Percentiles rank a stretch among this genome's conserved stretches.
These are phyloP conservation scores for Vitis hybrid DNA, from an alignment of 177 flowering plant genomes.

Conservation along the genomic window DNA sequence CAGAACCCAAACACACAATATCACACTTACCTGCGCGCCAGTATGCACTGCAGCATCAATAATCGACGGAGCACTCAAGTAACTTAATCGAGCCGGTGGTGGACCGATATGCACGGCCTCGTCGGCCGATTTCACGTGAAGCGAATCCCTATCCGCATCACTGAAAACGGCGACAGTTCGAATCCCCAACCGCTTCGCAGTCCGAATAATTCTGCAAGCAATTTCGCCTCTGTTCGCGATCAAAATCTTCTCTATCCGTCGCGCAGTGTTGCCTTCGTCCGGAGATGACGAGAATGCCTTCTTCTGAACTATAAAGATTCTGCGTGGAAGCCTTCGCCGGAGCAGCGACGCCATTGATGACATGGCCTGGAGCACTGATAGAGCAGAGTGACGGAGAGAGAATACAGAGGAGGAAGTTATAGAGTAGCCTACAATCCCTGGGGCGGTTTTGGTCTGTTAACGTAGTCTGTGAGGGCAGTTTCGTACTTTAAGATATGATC, in stretches of 20 bases:
- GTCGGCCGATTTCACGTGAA: constrained; percentile 86
- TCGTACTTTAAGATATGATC: not conserved
- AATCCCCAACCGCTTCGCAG: constrained; percentile 82
- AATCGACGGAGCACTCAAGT: constrained; percentile 58
- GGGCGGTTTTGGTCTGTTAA: not conserved
- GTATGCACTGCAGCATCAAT: constrained; percentile 76
- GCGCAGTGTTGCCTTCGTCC: not conserved
- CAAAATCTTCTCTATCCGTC: constrained; percentile 74
- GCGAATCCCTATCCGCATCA: constrained; percentile 77
- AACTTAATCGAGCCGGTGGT: constrained; percentile 84
- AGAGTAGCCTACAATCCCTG: not conserved
- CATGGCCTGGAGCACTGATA: constrained; percentile 20
- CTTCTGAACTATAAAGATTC: constrained; percentile 2
- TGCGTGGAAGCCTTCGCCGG: constrained; percentile 37
- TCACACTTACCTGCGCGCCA: constrained; percentile 74
- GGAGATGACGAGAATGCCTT: constrained; percentile 24
- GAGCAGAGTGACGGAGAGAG: not conserved
- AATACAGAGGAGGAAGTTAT: not conserved
- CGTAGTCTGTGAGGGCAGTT: not conserved
- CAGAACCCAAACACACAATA: not conserved
- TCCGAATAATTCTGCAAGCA: constrained; percentile 84
- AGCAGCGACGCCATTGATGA: constrained; percentile 43
- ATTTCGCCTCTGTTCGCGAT: constrained; percentile 98
- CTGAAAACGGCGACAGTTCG: constrained; percentile 92
- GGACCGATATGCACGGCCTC: constrained; percentile 93